These are phyloP conservation scores for Epichloe aotearoae DNA, from an alignment of 2,329 filamentous ascomycete genomes.

Conservation along the genomic window DNA sequence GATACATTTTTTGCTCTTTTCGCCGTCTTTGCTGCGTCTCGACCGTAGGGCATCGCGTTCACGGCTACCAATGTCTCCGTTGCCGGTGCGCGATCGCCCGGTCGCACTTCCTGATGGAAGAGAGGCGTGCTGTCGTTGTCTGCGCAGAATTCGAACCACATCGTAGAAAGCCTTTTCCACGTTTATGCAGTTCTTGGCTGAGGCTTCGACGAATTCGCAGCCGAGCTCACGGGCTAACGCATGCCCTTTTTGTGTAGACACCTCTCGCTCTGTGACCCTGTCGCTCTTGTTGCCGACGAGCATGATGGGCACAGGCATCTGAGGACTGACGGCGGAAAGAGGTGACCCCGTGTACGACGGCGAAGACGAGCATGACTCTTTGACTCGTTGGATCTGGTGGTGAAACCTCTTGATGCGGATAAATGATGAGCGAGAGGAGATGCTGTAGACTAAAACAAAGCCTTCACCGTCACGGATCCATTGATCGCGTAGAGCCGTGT, in stretches of 20 bases:
- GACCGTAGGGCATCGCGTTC: conserved; percentile 18
- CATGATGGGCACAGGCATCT: conserved; percentile 81
- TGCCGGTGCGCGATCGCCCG: conserved; percentile 25
- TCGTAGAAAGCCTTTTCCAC: conserved; percentile 98
- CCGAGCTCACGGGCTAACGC: conserved; percentile 82
- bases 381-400: conserved; percentile 92
- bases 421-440: conserved; percentile 92
- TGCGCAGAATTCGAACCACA: conserved; percentile 79
- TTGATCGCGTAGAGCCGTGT: conserved; percentile 90
- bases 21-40: conserved; percentile 22
- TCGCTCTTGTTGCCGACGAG: conserved; percentile 98
- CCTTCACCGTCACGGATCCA: conserved; percentile 98
- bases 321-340: conserved; percentile 43
- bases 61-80: conserved; percentile 21
- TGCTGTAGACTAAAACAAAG: conserved; percentile 95
- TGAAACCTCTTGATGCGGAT: conserved; percentile 91
- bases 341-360: conserved; percentile 67
- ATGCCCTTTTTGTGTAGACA: conserved; percentile 90
- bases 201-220: conserved; percentile 94
- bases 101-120: conserved; percentile 23
- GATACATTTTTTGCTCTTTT: conserved; percentile 25
- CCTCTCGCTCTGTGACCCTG: conserved; percentile 86
- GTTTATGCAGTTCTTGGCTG: conserved; percentile 95
- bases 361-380: conserved; percentile 72
- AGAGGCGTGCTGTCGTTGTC: conserved; percentile 54